Evolutionary conservation across 2,329 filamentous ascomycete genomes (phyloP).

Genomic region (Colletotrichum sp.): DNA sequence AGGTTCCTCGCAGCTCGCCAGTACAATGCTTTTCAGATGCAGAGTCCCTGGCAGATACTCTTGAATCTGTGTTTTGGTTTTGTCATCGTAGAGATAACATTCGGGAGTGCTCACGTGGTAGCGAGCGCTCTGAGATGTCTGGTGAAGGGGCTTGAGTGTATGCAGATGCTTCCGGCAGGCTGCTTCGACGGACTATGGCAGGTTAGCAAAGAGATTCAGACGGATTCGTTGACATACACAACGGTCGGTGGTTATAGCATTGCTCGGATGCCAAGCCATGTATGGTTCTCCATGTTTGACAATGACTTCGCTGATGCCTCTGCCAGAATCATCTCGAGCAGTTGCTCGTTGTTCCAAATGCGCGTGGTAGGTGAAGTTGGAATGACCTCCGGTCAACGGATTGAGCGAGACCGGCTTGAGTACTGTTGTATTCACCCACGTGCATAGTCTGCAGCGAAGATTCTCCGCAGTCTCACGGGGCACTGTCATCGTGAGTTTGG

Average conservation of each 20-base stretch:
- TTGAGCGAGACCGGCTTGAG: no score
- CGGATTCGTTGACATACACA: neutral
- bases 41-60: neutral
- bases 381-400: no score
- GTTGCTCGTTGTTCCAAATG: no score
- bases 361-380: no score
- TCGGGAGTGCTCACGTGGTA: fast-evolving
- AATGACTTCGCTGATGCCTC: neutral
- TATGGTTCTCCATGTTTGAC: neutral
- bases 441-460: no score
- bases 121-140: no score
- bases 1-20: neutral
- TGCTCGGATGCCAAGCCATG: neutral
- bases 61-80: neutral
- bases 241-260: fast-evolving
- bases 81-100: neutral
- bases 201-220: neutral
- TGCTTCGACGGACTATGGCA: neutral
- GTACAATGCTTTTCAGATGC: neutral
- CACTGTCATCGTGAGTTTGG: no score
- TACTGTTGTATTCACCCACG: no score
- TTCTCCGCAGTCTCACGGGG: no score
- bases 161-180: neutral
- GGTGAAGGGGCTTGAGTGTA: neutral
- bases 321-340: no score